Evolutionary conservation across 306 rosid genomes (phyloP).

Genomic region (Ormosia semicastrata): DNA sequence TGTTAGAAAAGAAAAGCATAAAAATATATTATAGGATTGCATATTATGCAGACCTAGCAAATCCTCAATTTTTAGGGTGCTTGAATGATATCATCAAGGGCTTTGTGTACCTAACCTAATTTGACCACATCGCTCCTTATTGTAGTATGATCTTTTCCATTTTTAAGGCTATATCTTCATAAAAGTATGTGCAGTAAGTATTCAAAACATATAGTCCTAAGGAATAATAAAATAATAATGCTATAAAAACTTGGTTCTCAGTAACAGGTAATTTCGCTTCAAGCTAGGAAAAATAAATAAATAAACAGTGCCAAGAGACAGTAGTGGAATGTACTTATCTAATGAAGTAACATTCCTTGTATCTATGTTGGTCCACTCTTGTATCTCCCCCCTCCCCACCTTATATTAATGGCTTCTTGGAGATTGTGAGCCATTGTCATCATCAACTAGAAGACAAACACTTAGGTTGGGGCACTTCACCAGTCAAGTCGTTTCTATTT

Average conservation of each 20-base stretch:
- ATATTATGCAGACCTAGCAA: conserved; percentile 1
- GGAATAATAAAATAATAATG: background rate
- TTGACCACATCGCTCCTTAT: conserved; percentile 12
- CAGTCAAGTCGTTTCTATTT: conserved; percentile 3
- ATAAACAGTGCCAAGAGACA: background rate
- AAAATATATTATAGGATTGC: conserved; percentile 1
- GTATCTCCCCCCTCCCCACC: background rate
- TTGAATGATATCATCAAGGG: conserved; percentile 10
- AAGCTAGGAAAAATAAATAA: background rate
- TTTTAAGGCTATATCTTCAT: conserved; percentile 1
- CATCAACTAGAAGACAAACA: conserved; percentile 20
- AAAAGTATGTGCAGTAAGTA: conserved; percentile 14
- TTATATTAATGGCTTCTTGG: conserved; percentile 13
- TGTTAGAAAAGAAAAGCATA: background rate
- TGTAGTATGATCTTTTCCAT: background rate
- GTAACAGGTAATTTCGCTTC: background rate
- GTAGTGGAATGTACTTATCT: background rate
- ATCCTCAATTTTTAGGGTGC: conserved; percentile 21
- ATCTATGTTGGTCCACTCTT: background rate
- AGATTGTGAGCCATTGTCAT: conserved; percentile 11
- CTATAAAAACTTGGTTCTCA: background rate
- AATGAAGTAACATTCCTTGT: conserved; percentile 12
- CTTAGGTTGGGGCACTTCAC: conserved; percentile 10
- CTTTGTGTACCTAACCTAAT: conserved; percentile 19
- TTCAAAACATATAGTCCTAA: conserved; percentile 21